Evolutionary conservation across 345 rosid species (phyloP).

Genomic region (Euclidium syriacum): DNA sequence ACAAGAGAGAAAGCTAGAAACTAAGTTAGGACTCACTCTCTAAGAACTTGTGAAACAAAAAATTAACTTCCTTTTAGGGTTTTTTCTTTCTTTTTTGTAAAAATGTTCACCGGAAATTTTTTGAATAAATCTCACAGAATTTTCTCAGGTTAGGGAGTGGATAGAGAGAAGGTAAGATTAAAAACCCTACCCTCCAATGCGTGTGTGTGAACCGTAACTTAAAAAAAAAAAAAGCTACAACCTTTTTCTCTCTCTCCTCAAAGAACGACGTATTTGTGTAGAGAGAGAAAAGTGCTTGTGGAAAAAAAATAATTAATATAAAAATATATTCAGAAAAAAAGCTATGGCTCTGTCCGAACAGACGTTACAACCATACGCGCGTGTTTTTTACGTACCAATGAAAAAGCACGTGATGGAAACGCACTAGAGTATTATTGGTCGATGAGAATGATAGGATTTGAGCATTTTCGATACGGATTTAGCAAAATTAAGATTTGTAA

Average conservation of each 20-base stretch:
- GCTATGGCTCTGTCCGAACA: constrained; percentile 12
- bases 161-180: constrained; percentile 43
- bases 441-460: neutral
- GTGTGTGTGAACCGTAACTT: constrained; percentile 33
- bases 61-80: constrained; percentile 34
- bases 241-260: constrained; percentile 13
- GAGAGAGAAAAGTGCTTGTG: constrained; percentile 20
- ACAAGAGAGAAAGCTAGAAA: constrained; percentile 19
- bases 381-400: neutral
- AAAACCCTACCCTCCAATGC: constrained; percentile 53
- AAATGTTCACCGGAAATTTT: constrained; percentile 10
- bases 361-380: neutral
- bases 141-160: constrained; percentile 32
- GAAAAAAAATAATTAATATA: constrained; percentile 4
- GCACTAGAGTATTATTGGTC: constrained; percentile 7
- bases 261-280: constrained; percentile 2
- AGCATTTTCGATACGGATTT: constrained; percentile 15
- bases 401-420: neutral
- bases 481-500: neutral
- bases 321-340: neutral
- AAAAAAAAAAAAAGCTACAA: constrained; percentile 29
- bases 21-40: constrained; percentile 29
- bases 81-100: constrained; percentile 24
- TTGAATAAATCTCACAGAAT: constrained; percentile 44
- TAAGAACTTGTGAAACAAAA: neutral